Percentiles rank a stretch among this genome's conserved stretches.
Conservation (phyloP, 139 green algal species). For the Zygnema cylindricum region DNA sequence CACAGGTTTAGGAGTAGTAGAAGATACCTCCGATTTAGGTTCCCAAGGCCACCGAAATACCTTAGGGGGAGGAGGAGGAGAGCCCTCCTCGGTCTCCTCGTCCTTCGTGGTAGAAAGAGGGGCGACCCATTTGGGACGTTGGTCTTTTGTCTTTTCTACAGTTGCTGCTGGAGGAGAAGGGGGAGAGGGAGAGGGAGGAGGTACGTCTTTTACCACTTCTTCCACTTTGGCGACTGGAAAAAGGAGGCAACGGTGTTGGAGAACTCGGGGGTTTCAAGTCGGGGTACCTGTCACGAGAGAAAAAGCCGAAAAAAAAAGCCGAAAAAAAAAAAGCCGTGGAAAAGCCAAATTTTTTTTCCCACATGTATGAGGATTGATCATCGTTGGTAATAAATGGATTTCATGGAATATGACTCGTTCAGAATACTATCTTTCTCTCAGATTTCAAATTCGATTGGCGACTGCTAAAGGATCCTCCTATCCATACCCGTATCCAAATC, state of each 20-base stretch:
- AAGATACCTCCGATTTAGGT: background rate
- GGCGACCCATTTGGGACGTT: background rate
- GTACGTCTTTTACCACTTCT: background rate
- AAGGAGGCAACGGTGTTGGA: slow-evolving; percentile 33
- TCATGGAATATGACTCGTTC: too few species aligned
- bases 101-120: background rate
- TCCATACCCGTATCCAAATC: too few species aligned
- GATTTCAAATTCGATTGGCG: too few species aligned
- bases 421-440: too few species aligned
- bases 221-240: background rate
- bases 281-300: slow-evolving; percentile 43
- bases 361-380: too few species aligned
- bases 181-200: background rate
- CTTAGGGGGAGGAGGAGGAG: slow-evolving; percentile 2
- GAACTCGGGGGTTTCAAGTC: slow-evolving; percentile 60
- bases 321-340: too few species aligned
- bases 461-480: too few species aligned
- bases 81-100: background rate
- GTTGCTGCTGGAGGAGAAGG: slow-evolving; percentile 5
- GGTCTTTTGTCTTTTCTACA: background rate
- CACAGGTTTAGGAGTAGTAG: slow-evolving; percentile 22
- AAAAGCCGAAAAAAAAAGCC: too few species aligned
- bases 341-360: too few species aligned
- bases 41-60: slow-evolving; percentile 5
- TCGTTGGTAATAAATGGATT: too few species aligned